These are phyloP conservation scores for Chytridium lagenaria DNA, from an alignment of 371 early-diverging fungal species.

Conservation along the genomic window DNA sequence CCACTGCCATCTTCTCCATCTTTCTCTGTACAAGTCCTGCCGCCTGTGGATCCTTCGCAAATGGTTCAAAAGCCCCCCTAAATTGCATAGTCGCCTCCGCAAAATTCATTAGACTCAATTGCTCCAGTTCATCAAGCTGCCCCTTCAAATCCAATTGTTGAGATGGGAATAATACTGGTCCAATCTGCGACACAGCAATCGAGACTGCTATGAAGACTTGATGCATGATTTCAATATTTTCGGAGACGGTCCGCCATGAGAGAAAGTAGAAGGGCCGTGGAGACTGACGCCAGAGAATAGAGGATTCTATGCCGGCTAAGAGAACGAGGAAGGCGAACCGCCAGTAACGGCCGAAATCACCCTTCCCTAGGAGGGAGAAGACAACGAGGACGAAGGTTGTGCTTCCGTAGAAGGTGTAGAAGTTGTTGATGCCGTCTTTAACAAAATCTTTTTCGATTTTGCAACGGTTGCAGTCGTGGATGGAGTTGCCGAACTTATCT, in stretches of 20 bases:
- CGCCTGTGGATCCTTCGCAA: conserved; percentile 45
- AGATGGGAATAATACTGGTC: conserved; percentile 61
- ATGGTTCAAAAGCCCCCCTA: conserved; percentile 54
- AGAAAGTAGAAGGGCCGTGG: conserved; percentile 43
- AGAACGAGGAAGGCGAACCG: conserved; percentile 56
- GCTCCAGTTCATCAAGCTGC: conserved; percentile 51
- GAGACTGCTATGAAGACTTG: conserved; percentile 61
- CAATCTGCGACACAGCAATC: conserved; percentile 66
- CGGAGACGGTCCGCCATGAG: conserved; percentile 55
- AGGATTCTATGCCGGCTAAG: conserved; percentile 56
- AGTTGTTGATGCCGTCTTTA: conserved; percentile 34
- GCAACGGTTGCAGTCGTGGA: conserved; percentile 53
- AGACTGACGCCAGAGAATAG: conserved; percentile 47
- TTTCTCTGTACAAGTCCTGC: conserved; percentile 52
- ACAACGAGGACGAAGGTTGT: conserved; percentile 54
- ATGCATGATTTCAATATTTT: conserved; percentile 61
- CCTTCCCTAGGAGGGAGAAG: conserved; percentile 60
- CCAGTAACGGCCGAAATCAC: conserved; percentile 68
- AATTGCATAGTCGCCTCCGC: conserved; percentile 49
- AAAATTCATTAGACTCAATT: conserved; percentile 48
- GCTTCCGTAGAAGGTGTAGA: conserved; percentile 56
- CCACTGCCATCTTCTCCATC: conserved; percentile 62
- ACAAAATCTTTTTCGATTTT: conserved; percentile 56
- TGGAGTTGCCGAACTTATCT: conserved; percentile 58
- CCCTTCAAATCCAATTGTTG: conserved; percentile 37